Conservation (phyloP, 2,329 filamentous ascomycete species). For the Colletotrichum graminicola region DNA sequence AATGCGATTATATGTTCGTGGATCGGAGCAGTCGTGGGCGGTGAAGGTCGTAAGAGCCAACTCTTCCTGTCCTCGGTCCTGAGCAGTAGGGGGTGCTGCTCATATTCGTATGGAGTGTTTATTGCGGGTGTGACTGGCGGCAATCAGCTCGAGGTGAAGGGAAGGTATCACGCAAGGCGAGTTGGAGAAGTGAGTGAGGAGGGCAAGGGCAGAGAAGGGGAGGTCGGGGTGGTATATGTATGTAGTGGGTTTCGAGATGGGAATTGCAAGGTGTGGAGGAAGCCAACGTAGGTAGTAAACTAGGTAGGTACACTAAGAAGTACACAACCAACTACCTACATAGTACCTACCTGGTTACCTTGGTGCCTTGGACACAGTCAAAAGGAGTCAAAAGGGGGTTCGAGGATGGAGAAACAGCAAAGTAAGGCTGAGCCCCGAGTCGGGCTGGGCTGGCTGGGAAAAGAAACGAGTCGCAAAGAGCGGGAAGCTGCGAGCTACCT, state of each 20-base stretch:
- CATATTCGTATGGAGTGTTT: constrained; percentile 39
- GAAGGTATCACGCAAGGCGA: constrained; percentile 25
- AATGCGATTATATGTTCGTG: constrained; percentile 35
- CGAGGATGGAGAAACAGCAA: constrained; percentile 8
- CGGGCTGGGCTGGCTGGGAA: background rate
- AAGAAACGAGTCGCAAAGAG: constrained; percentile 28
- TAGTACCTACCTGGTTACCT: background rate
- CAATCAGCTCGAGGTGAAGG: background rate
- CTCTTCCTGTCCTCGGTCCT: constrained; percentile 43
- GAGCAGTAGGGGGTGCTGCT: constrained; percentile 42
- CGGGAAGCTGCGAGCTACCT: constrained; percentile 24
- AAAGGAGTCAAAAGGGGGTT: constrained; percentile 16
- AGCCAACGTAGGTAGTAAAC: background rate
- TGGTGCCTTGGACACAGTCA: background rate
- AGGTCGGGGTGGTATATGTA: constrained; percentile 41
- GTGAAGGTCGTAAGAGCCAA: constrained; percentile 37
- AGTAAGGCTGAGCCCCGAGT: constrained; percentile 37
- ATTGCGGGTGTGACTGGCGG: constrained; percentile 14
- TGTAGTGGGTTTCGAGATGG: constrained; percentile 27
- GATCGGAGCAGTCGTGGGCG: constrained; percentile 31
- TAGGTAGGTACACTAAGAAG: background rate
- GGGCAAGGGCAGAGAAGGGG: constrained; percentile 12
- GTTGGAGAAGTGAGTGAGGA: background rate
- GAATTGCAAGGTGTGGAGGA: constrained; percentile 15
- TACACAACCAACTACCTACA: background rate